Percentiles rank a stretch among this genome's conserved stretches.
Conservation (phyloP, 1,139 yeast genomes). For the Lodderomyces pseudojiufengensis region DNA sequence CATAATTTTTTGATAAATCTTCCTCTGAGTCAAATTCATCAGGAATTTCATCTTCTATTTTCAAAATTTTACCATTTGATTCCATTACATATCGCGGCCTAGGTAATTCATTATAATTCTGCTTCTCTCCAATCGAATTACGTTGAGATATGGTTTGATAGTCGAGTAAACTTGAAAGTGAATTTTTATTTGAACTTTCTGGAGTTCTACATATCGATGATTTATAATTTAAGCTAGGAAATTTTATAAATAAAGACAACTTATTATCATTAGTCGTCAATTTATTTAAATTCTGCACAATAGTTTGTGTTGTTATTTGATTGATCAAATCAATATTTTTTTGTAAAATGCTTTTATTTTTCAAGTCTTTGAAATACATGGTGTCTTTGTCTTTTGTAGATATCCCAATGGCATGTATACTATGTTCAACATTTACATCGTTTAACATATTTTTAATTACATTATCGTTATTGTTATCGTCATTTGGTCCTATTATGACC, state of each 20-base stretch:
- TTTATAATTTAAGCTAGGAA: slow-evolving; percentile 31
- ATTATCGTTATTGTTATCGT: slow-evolving; percentile 18
- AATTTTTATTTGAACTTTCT: slow-evolving; percentile 11
- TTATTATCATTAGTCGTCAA: neutral
- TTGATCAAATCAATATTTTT: slow-evolving; percentile 15
- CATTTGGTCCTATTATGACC: slow-evolving; percentile 40
- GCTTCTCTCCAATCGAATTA: neutral
- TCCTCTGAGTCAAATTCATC: slow-evolving; percentile 1
- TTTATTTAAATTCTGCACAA: neutral
- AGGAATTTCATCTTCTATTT: slow-evolving; percentile 5
- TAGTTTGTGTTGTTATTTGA: slow-evolving; percentile 18
- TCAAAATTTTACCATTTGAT: neutral
- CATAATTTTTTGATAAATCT: slow-evolving; percentile 7
- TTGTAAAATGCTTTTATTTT: slow-evolving; percentile 24
- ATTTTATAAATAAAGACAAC: slow-evolving; percentile 14
- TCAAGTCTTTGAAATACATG: slow-evolving; percentile 29
- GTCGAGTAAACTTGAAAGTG: slow-evolving; percentile 2
- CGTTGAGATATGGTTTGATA: neutral
- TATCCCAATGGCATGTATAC: slow-evolving; percentile 18
- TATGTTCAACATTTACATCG: slow-evolving; percentile 13
- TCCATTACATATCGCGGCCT: slow-evolving; percentile 9
- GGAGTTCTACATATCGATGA: slow-evolving; percentile 25
- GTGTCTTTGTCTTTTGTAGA: slow-evolving; percentile 28
- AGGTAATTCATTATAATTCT: neutral
- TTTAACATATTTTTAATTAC: slow-evolving; percentile 12